phyloP scores from a whole-genome alignment of 257 asterid genomes.

The Perilla frutescens region DNA sequence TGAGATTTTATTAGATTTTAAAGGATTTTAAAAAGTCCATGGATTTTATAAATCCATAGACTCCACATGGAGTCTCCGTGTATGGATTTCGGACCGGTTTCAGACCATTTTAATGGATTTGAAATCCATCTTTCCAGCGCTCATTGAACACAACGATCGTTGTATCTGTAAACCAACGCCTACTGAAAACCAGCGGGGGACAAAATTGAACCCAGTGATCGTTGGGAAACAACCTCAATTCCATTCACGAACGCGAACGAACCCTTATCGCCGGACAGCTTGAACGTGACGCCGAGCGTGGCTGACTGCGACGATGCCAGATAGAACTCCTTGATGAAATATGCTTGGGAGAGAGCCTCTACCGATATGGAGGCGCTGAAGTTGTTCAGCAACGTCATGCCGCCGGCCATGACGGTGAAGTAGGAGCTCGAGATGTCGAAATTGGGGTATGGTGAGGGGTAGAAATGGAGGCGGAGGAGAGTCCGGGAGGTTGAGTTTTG shows the following conservation, averaged over 20 bases:
- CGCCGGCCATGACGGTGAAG: slow-evolving; percentile 59
- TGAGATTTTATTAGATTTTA: too few relatives aligned
- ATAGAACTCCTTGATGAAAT: slow-evolving; percentile 74
- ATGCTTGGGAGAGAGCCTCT: slow-evolving; percentile 82
- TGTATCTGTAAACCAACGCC: too few relatives aligned
- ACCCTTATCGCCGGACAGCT: slow-evolving; percentile 46
- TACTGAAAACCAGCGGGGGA: too few relatives aligned
- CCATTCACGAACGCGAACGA: slow-evolving; percentile 86
- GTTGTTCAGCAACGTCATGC: slow-evolving; percentile 58
- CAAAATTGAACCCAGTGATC: too few relatives aligned
- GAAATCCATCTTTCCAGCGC: too few relatives aligned
- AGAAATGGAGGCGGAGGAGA: slow-evolving; percentile 78
- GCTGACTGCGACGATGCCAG: slow-evolving; percentile 50
- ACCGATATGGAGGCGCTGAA: slow-evolving; percentile 77
- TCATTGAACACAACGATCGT: too few relatives aligned
- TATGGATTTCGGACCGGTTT: too few relatives aligned
- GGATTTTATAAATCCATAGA: too few relatives aligned
- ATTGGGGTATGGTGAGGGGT: slow-evolving; percentile 74
- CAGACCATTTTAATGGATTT: too few relatives aligned
- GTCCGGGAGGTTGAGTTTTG: slow-evolving; percentile 50
- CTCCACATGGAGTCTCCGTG: too few relatives aligned
- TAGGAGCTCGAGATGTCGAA: slow-evolving; percentile 68
- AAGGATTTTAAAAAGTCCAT: too few relatives aligned
- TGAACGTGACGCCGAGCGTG: slow-evolving; percentile 59
- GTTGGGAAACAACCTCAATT: slow-evolving; percentile 67